Percentiles rank a stretch among this genome's conserved stretches.
These are phyloP conservation scores for Plenodomus lindquistii DNA, from an alignment of 2,329 filamentous ascomycete genomes.

Conservation along the genomic window DNA sequence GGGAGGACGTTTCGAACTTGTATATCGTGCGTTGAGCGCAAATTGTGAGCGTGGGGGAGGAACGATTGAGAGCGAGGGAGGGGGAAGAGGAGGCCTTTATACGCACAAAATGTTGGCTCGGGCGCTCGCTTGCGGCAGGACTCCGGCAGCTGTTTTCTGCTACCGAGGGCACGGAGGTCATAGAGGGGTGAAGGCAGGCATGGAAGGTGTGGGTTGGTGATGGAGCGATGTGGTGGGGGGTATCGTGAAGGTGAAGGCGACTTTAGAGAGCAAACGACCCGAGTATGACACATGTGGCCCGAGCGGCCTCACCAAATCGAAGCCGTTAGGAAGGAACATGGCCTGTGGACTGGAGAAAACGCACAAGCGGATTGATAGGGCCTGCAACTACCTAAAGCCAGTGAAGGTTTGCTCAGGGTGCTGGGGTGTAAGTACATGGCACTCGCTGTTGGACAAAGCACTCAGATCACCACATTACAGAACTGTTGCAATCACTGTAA, in stretches of 20 bases:
- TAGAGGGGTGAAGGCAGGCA: conserved; percentile 2
- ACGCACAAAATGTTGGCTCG: conserved; percentile 1
- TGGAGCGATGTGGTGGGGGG: neutral
- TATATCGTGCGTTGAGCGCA: neutral
- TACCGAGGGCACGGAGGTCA: conserved; percentile 9
- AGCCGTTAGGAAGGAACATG: neutral
- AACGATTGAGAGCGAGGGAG: neutral
- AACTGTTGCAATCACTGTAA: too few species aligned
- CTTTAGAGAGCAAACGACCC: conserved; percentile 1
- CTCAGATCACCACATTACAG: too few species aligned
- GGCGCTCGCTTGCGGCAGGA: conserved; percentile 3
- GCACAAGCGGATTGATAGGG: neutral
- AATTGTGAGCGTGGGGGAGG: neutral
- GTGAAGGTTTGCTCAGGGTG: too few species aligned
- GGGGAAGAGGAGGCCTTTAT: conserved; percentile 1
- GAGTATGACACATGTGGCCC: conserved; percentile 1
- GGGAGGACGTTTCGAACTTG: neutral
- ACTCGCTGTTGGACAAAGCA: too few species aligned
- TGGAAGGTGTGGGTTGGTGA: conserved; percentile 5
- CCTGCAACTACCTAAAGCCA: neutral
- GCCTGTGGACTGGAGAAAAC: neutral
- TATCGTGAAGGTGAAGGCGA: conserved; percentile 4
- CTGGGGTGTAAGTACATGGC: too few species aligned
- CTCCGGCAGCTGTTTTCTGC: conserved; percentile 3
- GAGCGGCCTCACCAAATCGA: conserved; percentile 6